Evolutionary conservation across 1,284 basidiomycete species (phyloP).

Genomic region (Microbotryum intermedium): DNA sequence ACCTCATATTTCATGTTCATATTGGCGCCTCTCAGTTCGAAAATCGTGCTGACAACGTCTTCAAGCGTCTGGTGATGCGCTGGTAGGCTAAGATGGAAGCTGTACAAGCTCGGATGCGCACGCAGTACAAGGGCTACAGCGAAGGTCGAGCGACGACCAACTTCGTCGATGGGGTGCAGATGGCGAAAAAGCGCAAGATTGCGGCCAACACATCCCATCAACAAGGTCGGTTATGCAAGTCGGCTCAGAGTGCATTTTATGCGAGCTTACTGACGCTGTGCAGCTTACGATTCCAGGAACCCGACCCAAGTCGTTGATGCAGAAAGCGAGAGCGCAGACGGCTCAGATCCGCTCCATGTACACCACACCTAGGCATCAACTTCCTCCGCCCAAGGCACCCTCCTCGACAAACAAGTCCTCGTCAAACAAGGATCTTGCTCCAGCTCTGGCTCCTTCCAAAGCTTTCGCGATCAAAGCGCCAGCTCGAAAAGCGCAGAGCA

Average conservation of each 20-base stretch:
- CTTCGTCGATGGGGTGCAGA: constrained; percentile 8
- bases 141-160: constrained; percentile 5
- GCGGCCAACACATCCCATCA: too few species aligned
- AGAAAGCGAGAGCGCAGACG: constrained; percentile 10
- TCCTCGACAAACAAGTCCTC: too few species aligned
- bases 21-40: not conserved
- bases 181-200: constrained; percentile 9
- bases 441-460: too few species aligned
- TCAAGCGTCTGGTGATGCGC: not conserved
- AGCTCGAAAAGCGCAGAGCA: too few species aligned
- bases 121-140: constrained; percentile 6
- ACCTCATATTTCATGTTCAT: too few species aligned
- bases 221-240: not conserved
- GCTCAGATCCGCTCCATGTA: constrained; percentile 14
- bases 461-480: too few species aligned
- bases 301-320: constrained; percentile 14
- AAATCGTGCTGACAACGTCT: not conserved
- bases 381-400: too few species aligned
- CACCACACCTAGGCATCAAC: not conserved
- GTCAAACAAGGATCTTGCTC: too few species aligned
- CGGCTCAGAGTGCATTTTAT: not conserved
- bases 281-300: not conserved
- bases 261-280: not conserved
- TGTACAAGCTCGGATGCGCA: constrained; percentile 8
- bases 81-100: constrained; percentile 15